Percentiles rank a stretch among this genome's conserved stretches.
phyloP scores from a whole-genome alignment of 1,284 basidiomycete genomes.

The Mycena sp. region DNA sequence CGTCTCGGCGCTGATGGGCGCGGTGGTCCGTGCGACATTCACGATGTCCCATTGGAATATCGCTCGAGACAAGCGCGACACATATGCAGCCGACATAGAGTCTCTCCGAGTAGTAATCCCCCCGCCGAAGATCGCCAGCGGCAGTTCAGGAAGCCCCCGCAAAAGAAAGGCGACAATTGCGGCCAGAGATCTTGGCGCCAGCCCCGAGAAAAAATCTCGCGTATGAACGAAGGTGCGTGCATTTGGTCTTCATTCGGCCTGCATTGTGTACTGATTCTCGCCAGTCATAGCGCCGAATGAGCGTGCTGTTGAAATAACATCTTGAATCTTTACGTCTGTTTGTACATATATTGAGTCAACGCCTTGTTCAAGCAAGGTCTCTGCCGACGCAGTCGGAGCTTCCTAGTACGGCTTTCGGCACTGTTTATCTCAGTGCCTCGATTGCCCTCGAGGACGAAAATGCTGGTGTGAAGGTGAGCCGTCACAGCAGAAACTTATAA shows the following conservation, averaged over 20 bases:
- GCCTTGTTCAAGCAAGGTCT: constrained; percentile 6
- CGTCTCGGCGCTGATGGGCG: constrained; percentile 12
- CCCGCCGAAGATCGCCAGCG: not conserved
- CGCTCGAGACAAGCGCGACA: not conserved
- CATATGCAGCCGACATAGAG: not conserved
- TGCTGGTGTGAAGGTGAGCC: too few species aligned
- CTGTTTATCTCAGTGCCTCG: too few species aligned
- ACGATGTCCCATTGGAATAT: constrained; percentile 1
- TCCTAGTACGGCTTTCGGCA: too few species aligned
- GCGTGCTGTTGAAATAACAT: not conserved
- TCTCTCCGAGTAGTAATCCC: not conserved
- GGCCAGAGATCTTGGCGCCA: not conserved
- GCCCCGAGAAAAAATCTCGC: not conserved
- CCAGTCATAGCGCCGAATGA: not conserved
- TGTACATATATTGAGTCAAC: not conserved
- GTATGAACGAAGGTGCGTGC: not conserved
- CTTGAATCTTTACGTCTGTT: not conserved
- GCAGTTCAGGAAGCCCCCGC: not conserved
- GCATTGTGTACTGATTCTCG: too few species aligned
- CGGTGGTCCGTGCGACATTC: constrained; percentile 11
- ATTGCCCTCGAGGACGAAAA: too few species aligned
- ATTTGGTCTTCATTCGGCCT: too few species aligned
- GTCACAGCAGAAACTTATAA: too few species aligned
- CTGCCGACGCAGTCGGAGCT: constrained; percentile 2
- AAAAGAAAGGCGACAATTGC: not conserved